Evolutionary conservation across 306 rosid species (phyloP).

Genomic region (Canavalia ensiformis): DNA sequence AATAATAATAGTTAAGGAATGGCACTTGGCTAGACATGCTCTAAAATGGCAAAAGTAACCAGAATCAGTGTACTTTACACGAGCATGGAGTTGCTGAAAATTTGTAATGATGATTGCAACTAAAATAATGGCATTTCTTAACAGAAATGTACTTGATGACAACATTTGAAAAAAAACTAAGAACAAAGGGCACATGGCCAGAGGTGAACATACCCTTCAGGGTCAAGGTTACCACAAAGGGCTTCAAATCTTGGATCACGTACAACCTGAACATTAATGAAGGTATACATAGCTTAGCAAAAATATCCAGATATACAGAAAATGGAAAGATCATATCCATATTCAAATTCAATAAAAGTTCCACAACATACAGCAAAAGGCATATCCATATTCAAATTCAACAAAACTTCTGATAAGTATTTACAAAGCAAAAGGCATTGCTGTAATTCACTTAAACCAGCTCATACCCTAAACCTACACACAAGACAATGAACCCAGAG

Average conservation of each 20-base stretch:
- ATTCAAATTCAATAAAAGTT: conserved; percentile 30
- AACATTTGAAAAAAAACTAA: not conserved
- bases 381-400: conserved; percentile 24
- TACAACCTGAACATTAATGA: conserved; percentile 60
- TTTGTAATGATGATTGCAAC: conserved; percentile 1
- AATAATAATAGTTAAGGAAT: conserved; percentile 12
- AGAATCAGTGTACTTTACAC: not conserved
- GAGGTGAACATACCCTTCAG: conserved; percentile 66
- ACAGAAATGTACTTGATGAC: not conserved
- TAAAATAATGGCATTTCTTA: conserved; percentile 11
- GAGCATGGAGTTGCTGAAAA: not conserved
- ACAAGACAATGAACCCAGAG: conserved; percentile 25
- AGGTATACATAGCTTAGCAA: conserved; percentile 28
- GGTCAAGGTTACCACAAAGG: conserved; percentile 66
- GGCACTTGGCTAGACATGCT: conserved; percentile 24
- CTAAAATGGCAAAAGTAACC: not conserved
- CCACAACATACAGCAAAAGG: conserved; percentile 25
- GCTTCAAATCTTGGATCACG: conserved; percentile 92
- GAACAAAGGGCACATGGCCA: not conserved
- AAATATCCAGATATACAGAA: conserved; percentile 3
- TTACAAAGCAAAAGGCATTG: conserved; percentile 14
- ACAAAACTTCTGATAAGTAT: conserved; percentile 19
- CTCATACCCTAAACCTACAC: conserved; percentile 32
- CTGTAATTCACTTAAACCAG: not conserved
- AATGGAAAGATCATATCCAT: conserved; percentile 16